These are phyloP conservation scores for Bullera alba DNA, from an alignment of 768 basidiomycete genomes.

Conservation along the genomic window DNA sequence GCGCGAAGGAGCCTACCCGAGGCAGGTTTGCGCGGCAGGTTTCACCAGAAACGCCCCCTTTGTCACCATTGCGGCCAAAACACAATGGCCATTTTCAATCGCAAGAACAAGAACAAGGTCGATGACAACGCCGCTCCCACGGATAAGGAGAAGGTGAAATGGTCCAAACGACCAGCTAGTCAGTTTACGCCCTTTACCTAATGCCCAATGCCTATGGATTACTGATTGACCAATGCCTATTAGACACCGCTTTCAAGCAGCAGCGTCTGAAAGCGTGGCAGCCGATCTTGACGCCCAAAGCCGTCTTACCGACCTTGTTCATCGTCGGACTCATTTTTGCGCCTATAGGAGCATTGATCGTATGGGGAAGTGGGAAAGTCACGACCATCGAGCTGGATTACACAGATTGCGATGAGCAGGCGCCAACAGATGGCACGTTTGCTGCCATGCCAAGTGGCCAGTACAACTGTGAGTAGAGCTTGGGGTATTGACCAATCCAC, in stretches of 20 bases:
- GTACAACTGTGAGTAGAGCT: constrained; percentile 36
- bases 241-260: constrained; percentile 98
- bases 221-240: too few relatives aligned
- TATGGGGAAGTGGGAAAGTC: constrained; percentile 82
- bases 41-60: too few relatives aligned
- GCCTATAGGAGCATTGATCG: constrained; percentile 86
- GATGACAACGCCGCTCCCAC: constrained; percentile 26
- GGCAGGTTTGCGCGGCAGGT: too few relatives aligned
- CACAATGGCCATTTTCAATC: constrained; percentile 44
- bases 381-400: constrained; percentile 94
- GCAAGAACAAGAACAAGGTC: constrained; percentile 33
- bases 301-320: constrained; percentile 92
- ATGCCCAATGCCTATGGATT: too few relatives aligned
- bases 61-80: too few relatives aligned
- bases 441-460: constrained; percentile 51
- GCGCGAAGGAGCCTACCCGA: too few relatives aligned
- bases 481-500: not conserved
- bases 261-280: constrained; percentile 99
- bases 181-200: constrained; percentile 14
- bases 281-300: constrained; percentile 96
- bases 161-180: constrained; percentile 47
- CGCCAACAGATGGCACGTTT: constrained; percentile 52
- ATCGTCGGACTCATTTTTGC: constrained; percentile 91
- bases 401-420: constrained; percentile 73
- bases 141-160: constrained; percentile 45